phyloP scores from a whole-genome alignment of 805 yeast genomes.

The Vanderwaltozyma polyspora region DNA sequence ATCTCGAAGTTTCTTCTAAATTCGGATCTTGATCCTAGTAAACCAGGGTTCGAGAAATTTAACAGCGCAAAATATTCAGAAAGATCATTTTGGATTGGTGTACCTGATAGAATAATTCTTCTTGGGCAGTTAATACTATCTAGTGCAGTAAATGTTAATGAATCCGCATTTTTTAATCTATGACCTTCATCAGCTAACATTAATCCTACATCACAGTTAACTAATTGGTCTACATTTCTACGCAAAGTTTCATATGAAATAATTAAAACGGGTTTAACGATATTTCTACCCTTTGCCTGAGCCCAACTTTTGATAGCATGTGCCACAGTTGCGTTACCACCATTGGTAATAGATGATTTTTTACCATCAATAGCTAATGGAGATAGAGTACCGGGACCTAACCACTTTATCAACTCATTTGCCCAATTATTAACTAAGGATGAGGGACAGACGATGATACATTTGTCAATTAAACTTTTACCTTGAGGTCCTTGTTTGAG shows the following conservation, averaged over 20 bases:
- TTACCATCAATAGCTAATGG: conserved; percentile 92
- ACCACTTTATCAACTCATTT: conserved; percentile 87
- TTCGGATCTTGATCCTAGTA: conserved; percentile 72
- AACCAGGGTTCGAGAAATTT: conserved; percentile 90
- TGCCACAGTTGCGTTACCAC: conserved; percentile 45
- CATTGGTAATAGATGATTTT: conserved; percentile 41
- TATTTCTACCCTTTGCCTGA: conserved; percentile 70
- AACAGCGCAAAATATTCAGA: conserved; percentile 86
- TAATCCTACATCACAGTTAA: conserved; percentile 72
- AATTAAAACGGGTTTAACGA: conserved; percentile 86
- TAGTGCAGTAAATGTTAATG: conserved; percentile 79
- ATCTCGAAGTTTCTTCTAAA: conserved; percentile 78
- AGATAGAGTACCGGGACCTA: conserved; percentile 81
- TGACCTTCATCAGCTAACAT: conserved; percentile 83
- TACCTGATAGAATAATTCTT: conserved; percentile 87
- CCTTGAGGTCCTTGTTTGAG: conserved; percentile 79
- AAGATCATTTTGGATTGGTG: conserved; percentile 92
- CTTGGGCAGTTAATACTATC: conserved; percentile 76
- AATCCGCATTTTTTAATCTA: conserved; percentile 77
- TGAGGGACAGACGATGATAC: conserved; percentile 91
- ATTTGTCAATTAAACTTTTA: conserved; percentile 71
- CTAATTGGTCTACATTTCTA: conserved; percentile 66
- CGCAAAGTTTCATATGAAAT: conserved; percentile 90
- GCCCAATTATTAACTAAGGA: conserved; percentile 95
- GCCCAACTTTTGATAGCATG: conserved; percentile 75